Evolutionary conservation across 2,329 filamentous ascomycete genomes (phyloP).

Genomic region (Ophiostoma quercus): DNA sequence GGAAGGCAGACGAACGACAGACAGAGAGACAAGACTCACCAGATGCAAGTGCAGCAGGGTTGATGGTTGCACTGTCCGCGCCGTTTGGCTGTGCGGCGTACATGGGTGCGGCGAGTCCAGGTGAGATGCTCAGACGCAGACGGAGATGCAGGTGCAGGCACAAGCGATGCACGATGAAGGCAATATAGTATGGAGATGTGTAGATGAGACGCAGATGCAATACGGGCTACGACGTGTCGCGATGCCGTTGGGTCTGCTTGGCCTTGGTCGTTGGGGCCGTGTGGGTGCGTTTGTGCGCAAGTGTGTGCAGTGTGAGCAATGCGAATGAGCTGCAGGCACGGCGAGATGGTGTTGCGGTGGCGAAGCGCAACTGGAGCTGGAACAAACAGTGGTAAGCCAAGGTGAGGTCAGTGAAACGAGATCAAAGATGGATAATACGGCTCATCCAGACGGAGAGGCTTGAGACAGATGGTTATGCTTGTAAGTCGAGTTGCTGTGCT

Average conservation of each 20-base stretch:
- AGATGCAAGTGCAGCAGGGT: slow-evolving; percentile 79
- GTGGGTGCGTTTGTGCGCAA: not conserved
- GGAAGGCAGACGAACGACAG: not conserved
- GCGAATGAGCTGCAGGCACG: slow-evolving; percentile 32
- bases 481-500: not conserved
- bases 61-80: slow-evolving; percentile 83
- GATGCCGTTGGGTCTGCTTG: slow-evolving; percentile 51
- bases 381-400: not conserved
- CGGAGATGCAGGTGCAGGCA: slow-evolving; percentile 30
- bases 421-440: not conserved
- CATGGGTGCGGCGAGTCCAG: slow-evolving; percentile 34
- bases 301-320: slow-evolving; percentile 27
- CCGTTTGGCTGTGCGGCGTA: slow-evolving; percentile 63
- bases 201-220: slow-evolving; percentile 36
- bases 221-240: slow-evolving; percentile 55
- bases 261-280: slow-evolving; percentile 18
- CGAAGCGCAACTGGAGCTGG: not conserved
- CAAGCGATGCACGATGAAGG: not conserved
- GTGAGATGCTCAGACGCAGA: slow-evolving; percentile 31
- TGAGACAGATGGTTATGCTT: not conserved
- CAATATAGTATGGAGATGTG: not conserved
- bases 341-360: slow-evolving; percentile 21
- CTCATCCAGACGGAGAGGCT: not conserved
- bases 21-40: slow-evolving; percentile 49
- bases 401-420: not conserved